Base-by-base conservation (phyloP, 2,329 filamentous ascomycete species). In the Xylaria polymorpha region DNA sequence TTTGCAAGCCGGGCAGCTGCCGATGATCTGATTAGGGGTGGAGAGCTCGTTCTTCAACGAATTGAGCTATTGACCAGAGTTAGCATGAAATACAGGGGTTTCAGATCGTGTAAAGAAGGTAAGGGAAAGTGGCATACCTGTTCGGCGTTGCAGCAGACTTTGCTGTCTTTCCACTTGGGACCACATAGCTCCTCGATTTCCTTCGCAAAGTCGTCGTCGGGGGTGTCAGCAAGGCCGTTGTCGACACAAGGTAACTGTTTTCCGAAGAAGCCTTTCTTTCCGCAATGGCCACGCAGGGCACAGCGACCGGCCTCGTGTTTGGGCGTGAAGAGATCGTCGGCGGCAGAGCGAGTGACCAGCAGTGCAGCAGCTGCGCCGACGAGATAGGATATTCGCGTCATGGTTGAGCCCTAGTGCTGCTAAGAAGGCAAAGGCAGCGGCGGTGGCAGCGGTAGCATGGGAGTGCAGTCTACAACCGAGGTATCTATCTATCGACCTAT, bases 1-100 rank as follows among this genome's bases (percentile, higher is more conserved):
- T 81, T 96, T 97, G 87, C 96, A 99, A 39, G 97, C 96, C 1
- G 96, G 96, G 79, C 96, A 99, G 10, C 94, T 94, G 32, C 94
- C 91, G 79, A 99, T 94, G 77, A 99, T 92, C 68, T 91, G 90
- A 75, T 94, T 94, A 1, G 94, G 95, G 25, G 93, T 93, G 74
- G 93, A 91, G 67, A 99, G 87, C 77, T 97, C 97, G 70, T 88
- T 91, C 75, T 93, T 91, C 71, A 99, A 88, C 1, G 91, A 86
- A 75, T 92, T 88, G 66, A 99, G 85, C 92, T 94, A 76, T 32
- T 18, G 43, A 29, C 53, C 14, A 48, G 8, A 32, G 70, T 75
- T 41, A 77, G 74, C 59, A 46, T 51, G 35, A 7, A 44, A 14
- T 35, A 18, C 37, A 37, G n/a, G 15, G 32, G 62, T n/a, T 10